These are phyloP conservation scores for Oleoguttula mirabilis DNA, from an alignment of 495 filamentous ascomycete genomes.

Conservation along the genomic window DNA sequence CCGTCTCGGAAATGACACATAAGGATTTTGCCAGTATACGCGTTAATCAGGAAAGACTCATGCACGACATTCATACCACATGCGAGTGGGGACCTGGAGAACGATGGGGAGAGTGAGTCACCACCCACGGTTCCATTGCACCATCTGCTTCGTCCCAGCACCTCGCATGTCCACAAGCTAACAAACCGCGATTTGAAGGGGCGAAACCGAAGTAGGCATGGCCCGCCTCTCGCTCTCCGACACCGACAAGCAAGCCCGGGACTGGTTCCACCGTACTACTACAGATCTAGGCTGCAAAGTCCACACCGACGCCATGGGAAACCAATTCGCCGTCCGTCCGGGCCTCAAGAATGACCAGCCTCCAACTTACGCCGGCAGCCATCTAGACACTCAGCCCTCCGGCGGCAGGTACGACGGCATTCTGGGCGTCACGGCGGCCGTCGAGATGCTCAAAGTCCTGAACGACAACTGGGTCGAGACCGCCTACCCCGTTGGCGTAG, in stretches of 20 bases:
- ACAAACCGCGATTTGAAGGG: conserved; percentile 28
- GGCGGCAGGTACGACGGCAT: conserved; percentile 72
- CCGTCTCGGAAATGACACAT: conserved; percentile 29
- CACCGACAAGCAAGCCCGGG: conserved; percentile 55
- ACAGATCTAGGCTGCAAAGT: conserved; percentile 50
- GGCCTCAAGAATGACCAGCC: conserved; percentile 43
- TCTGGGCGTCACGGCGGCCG: conserved; percentile 56
- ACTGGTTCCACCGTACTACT: conserved; percentile 64
- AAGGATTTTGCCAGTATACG: conserved; percentile 33
- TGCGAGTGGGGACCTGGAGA: conserved; percentile 56
- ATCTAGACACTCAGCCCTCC: conserved; percentile 68
- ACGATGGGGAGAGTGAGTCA: conserved; percentile 50
- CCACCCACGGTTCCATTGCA: conserved; percentile 3
- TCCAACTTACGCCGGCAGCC: conserved; percentile 58
- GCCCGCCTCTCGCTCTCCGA: conserved; percentile 55
- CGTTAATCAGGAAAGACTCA: conserved; percentile 48
- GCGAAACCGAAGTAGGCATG: conserved; percentile 52
- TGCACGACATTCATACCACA: conserved; percentile 50
- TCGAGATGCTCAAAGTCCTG: conserved; percentile 58
- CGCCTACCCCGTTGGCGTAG: conserved; percentile 55
- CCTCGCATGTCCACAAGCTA: neutral
- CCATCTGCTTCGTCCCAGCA: neutral
- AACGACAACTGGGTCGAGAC: conserved; percentile 59
- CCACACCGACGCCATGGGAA: conserved; percentile 52
- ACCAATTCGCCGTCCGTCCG: conserved; percentile 61